Conservation (phyloP, 305 asterid genomes). For the Fraxinus platypoda region DNA sequence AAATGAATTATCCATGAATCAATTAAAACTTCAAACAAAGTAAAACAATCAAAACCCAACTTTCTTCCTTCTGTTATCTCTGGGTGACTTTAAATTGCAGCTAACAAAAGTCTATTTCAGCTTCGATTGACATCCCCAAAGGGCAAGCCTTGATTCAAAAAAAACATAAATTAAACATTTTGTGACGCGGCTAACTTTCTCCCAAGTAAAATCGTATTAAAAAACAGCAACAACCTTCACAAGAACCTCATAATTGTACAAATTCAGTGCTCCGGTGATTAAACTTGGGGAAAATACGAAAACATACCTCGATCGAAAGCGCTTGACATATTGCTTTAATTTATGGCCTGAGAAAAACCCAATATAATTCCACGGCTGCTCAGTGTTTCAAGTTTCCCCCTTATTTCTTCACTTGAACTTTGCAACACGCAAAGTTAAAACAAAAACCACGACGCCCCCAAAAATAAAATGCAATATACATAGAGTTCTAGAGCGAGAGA, state of each 20-base stretch:
- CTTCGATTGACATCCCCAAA: neutral
- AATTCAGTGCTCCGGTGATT: neutral
- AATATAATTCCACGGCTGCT: neutral
- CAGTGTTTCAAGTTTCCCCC: neutral
- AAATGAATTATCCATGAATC: conserved; percentile 3
- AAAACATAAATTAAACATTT: conserved; percentile 4
- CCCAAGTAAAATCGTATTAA: neutral
- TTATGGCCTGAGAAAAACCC: neutral
- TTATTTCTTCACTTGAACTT: neutral
- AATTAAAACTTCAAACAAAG: conserved; percentile 1
- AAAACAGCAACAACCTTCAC: neutral
- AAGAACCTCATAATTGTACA: neutral
- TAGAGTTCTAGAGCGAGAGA: neutral
- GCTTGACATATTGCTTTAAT: neutral
- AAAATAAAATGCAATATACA: neutral
- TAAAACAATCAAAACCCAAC: conserved; percentile 15
- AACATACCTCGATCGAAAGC: conserved; percentile 4
- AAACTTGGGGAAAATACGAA: neutral
- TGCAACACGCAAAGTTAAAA: neutral
- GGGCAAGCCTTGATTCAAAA: conserved; percentile 5
- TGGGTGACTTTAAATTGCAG: conserved; percentile 15
- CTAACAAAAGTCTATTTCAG: conserved; percentile 5
- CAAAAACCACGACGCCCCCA: neutral
- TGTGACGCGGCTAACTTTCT: neutral
- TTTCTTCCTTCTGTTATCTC: conserved; percentile 4